These are phyloP conservation scores for Polysphondylium violaceum DNA, from an alignment of 78 protist genomes.

Conservation along the genomic window DNA sequence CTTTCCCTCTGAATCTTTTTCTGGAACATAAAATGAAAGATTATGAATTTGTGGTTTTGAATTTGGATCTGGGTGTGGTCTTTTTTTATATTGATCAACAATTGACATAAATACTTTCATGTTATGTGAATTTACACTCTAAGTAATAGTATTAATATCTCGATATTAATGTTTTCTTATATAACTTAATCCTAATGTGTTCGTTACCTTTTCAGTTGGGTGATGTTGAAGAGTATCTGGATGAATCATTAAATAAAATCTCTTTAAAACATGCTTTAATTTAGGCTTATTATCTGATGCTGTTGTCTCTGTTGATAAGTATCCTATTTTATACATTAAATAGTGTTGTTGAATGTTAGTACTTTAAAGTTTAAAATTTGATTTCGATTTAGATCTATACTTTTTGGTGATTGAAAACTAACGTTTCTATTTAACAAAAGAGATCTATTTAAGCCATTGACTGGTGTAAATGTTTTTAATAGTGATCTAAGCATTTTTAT, in stretches of 20 bases:
- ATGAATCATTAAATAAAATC: slow-evolving; percentile 59
- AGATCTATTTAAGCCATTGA: too few relatives aligned
- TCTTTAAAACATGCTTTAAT: slow-evolving; percentile 25
- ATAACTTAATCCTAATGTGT: neutral
- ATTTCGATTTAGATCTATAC: too few relatives aligned
- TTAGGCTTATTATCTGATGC: slow-evolving; percentile 27
- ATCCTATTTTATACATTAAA: too few relatives aligned
- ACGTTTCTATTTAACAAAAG: too few relatives aligned
- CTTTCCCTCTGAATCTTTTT: neutral
- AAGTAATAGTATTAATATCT: neutral
- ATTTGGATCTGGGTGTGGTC: slow-evolving; percentile 73
- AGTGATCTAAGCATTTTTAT: too few relatives aligned
- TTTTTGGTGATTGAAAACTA: too few relatives aligned
- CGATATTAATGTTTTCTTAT: neutral
- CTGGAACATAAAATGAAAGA: slow-evolving; percentile 34
- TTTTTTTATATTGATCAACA: slow-evolving; percentile 54
- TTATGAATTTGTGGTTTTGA: slow-evolving; percentile 23
- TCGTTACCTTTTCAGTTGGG: slow-evolving; percentile 65
- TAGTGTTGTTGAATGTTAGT: too few relatives aligned
- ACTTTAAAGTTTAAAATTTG: too few relatives aligned
- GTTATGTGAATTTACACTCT: slow-evolving; percentile 60
- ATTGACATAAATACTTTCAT: slow-evolving; percentile 57
- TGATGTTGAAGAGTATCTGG: slow-evolving; percentile 45
- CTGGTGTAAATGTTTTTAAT: too few relatives aligned
- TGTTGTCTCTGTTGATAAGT: too few relatives aligned